These are phyloP conservation scores for Trichoderma arundinaceum DNA, from an alignment of 2,329 filamentous ascomycete genomes.

Conservation along the genomic window DNA sequence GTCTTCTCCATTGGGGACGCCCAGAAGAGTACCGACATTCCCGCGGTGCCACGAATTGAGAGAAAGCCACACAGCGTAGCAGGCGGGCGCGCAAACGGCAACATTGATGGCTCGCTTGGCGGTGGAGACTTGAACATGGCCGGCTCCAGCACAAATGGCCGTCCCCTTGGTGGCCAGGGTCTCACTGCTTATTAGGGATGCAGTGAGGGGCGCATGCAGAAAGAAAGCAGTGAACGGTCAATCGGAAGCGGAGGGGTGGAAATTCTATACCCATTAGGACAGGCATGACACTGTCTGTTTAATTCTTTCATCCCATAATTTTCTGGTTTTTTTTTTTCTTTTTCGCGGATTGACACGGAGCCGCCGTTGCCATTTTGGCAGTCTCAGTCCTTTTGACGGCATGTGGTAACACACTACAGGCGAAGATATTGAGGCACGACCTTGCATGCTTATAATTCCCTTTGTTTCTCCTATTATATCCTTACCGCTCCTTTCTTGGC, in stretches of 20 bases:
- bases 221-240: constrained; percentile 14
- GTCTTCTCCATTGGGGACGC: constrained; percentile 88
- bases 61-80: constrained; percentile 48
- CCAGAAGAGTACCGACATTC: constrained; percentile 73
- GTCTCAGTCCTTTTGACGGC: background rate
- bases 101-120: constrained; percentile 21
- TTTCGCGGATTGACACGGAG: background rate
- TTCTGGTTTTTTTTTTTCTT: background rate
- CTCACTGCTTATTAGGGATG: constrained; percentile 35
- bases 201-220: constrained; percentile 29
- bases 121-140: constrained; percentile 18
- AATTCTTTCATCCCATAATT: background rate
- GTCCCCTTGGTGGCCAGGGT: constrained; percentile 23
- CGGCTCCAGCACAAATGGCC: constrained; percentile 9
- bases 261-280: constrained; percentile 35
- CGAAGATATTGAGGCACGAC: background rate
- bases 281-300: background rate
- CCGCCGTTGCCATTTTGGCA: background rate
- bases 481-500: constrained; percentile 3
- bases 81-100: constrained; percentile 25
- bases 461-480: constrained; percentile 5
- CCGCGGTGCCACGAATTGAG: constrained; percentile 59
- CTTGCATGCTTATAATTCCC: background rate
- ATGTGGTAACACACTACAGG: background rate
- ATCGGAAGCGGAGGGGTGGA: constrained; percentile 14